phyloP scores from a whole-genome alignment of 1,139 yeast species.

The Nakaseomyces sp. region DNA sequence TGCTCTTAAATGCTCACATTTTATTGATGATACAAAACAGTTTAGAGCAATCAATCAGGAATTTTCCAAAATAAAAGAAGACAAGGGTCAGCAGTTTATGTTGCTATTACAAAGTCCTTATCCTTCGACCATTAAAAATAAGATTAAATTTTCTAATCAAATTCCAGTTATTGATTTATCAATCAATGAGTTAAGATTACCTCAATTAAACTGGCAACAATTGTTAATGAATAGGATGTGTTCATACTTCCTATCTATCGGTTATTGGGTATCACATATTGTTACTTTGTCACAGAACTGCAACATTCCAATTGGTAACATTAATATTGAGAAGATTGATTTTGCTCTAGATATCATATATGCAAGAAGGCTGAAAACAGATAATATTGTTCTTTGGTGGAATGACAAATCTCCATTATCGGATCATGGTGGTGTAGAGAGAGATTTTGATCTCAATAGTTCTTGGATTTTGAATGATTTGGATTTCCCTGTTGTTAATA shows the following conservation, averaged over 20 bases:
- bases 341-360: slow-evolving; percentile 78
- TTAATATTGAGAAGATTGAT: slow-evolving; percentile 66
- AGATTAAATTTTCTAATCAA: slow-evolving; percentile 41
- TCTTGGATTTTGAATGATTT: slow-evolving; percentile 45
- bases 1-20: slow-evolving; percentile 46
- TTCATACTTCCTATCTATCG: slow-evolving; percentile 64
- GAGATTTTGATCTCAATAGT: slow-evolving; percentile 38
- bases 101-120: slow-evolving; percentile 70
- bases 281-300: slow-evolving; percentile 61
- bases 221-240: slow-evolving; percentile 58
- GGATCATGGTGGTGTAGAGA: slow-evolving; percentile 79
- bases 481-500: slow-evolving; percentile 65
- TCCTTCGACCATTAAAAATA: slow-evolving; percentile 37
- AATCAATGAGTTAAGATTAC: slow-evolving; percentile 48
- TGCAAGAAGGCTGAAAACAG: slow-evolving; percentile 62
- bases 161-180: slow-evolving; percentile 61
- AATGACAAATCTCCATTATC: slow-evolving; percentile 62
- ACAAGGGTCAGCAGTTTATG: slow-evolving; percentile 57
- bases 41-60: slow-evolving; percentile 47
- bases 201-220: slow-evolving; percentile 84
- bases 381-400: slow-evolving; percentile 88
- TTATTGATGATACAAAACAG: slow-evolving; percentile 42
- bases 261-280: slow-evolving; percentile 66
- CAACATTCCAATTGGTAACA: slow-evolving; percentile 77
- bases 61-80: slow-evolving; percentile 53